phyloP scores from a whole-genome alignment of 441 rosid genomes.

The Syzygium syzygioides region DNA sequence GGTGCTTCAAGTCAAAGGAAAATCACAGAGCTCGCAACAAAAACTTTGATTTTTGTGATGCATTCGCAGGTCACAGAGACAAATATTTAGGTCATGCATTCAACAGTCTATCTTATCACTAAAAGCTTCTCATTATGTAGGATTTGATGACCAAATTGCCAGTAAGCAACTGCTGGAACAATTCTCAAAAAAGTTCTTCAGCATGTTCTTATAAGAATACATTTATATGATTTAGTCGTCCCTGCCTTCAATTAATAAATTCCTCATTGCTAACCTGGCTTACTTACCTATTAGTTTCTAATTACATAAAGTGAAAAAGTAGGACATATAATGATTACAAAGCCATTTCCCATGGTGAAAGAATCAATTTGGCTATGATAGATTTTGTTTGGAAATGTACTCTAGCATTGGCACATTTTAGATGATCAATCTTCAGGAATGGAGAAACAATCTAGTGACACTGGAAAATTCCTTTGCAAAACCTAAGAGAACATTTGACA shows the following conservation, averaged over 20 bases:
- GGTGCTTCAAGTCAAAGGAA: background rate
- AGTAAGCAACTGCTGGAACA: background rate
- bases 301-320: background rate
- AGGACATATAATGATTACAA: background rate
- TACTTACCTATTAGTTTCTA: background rate
- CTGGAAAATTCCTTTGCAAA: background rate
- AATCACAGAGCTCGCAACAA: background rate
- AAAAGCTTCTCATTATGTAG: background rate
- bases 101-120: background rate
- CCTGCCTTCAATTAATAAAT: background rate
- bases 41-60: background rate
- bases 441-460: background rate
- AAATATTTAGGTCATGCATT: background rate
- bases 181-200: background rate
- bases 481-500: background rate
- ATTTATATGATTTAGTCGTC: background rate
- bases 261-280: background rate
- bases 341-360: background rate
- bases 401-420: background rate
- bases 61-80: too few relatives aligned
- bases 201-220: background rate
- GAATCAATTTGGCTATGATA: background rate
- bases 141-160: background rate
- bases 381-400: background rate
- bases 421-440: background rate